phyloP scores from a whole-genome alignment of 2,329 filamentous ascomycete genomes.

The Gnomoniopsis smithogilvyi region DNA sequence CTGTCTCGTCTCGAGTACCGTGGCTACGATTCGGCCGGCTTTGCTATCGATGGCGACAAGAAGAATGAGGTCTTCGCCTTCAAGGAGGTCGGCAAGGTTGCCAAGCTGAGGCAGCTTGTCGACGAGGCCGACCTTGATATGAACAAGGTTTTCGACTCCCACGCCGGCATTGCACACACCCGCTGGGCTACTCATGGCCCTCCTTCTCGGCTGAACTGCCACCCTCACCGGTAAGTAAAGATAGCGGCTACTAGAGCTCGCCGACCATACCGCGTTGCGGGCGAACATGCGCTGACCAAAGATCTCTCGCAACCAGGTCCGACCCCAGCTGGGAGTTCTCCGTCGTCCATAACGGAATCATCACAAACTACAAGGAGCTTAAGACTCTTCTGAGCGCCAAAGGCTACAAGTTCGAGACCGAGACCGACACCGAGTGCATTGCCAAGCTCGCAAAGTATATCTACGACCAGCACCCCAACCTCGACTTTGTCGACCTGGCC shows the following conservation, averaged over 20 bases:
- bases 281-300: conserved; percentile 4
- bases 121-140: conserved; percentile 79
- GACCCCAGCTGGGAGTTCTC: conserved; percentile 95
- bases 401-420: conserved; percentile 98
- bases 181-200: conserved; percentile 98
- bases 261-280: background rate
- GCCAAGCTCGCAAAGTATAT: conserved; percentile 98
- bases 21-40: conserved; percentile 95
- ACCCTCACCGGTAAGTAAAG: conserved; percentile 81
- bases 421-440: conserved; percentile 99
- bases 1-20: conserved; percentile 96
- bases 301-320: conserved; percentile 57
- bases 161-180: conserved; percentile 98
- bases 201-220: conserved; percentile 93
- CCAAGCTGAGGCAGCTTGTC: conserved; percentile 91
- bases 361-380: conserved; percentile 99
- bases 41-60: conserved; percentile 96
- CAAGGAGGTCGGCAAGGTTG: conserved; percentile 99
- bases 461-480: conserved; percentile 87
- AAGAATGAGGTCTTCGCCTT: conserved; percentile 96
- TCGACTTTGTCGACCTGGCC: conserved; percentile 93
- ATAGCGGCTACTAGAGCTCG: background rate
- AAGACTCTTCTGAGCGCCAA: conserved; percentile 90
- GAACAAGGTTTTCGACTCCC: conserved; percentile 93
- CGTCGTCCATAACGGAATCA: conserved; percentile 99